Evolutionary conservation across 805 yeast species (phyloP), one percentile per base, ranked within the genome.

Genomic region (Ascoidea tarda): DNA sequence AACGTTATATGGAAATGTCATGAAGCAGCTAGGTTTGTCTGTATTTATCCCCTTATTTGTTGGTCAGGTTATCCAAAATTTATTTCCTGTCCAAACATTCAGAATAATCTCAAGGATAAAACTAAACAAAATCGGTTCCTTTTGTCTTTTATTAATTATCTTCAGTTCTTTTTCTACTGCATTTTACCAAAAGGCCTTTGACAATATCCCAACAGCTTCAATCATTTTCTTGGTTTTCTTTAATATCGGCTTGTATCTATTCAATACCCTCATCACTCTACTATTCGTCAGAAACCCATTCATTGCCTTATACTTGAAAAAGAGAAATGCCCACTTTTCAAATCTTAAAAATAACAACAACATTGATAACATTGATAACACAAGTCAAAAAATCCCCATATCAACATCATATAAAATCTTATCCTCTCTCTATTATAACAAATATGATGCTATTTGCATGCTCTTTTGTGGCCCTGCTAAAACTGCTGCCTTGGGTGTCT

Each of bases 391-490:
- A 5, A 31, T 31, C 16, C 33, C 16, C 28, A 28, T 32, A 32
- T 5, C 44, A 32, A 32, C 46, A 6, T 42, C 55, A 28, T 76
- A 79, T 62, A 65, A 64, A 48, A 33, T 72, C 1, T 66, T 80
- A 54, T 64, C 72, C 52, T 91, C 91, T 1, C 87, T 85, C 60
- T 84, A 83, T 65, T 84, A 84, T 65, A 72, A 74, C 59, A 77
- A 82, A 58, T 65, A 70, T 51, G 96, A 89, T 61, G 78, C 96
- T 0, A 86, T 87, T 44, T 74, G 90, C 10, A 76, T 89, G 50
- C 76, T 88, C 84, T 74, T 87, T 54, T 87, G 96, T 66, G 96
- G 95, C 8, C 91, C 95, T 5, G 96, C 96, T 1, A 89, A 88
- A 65, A 88, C 96, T 0, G 96, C 95, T 0, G 96, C 96, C 0